Base-by-base conservation (phyloP, 2,329 filamentous ascomycete genomes). In the Phoma sp. region DNA sequence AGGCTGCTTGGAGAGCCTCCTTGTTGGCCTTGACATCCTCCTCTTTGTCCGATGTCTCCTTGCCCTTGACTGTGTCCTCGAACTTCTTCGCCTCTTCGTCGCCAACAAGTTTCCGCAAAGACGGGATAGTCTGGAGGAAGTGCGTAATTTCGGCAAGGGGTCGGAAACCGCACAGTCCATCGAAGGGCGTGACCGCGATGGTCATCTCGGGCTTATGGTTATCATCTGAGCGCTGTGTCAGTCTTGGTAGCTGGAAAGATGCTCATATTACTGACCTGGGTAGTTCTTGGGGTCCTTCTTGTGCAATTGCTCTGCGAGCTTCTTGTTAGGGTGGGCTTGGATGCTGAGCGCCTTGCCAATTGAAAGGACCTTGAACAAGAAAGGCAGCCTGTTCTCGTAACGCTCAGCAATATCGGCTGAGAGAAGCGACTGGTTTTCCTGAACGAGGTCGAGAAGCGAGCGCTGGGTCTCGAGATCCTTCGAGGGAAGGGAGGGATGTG, bases 191-290 rank as follows among this genome's bases (percentile, higher is more conserved):
- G 68, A 99, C 89, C 58, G 95, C 95, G 75, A 99, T 96, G 59
- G 95, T 93, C 95, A 99, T 99, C 78, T 99, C 95, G 30, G 95
- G 95, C 79, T 99, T 99, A 82, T 99, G 95, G 79, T 99, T 99
- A 80, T 98, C 93, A 81, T 99, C 62, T 64, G n/a, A 22, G n/a
- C 23, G n/a, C 22, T 6, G 9, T 6, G 36, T 70, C 18, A 68
- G 65, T 22, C 29, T n/a, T 2, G 5, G 30, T 35, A 11, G 9
- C 11, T 2, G 4, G 8, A 2, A 5, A 10, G 6, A 7, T n/a
- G 13, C 14, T 22, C 24, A 38, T 27, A 3, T 36, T 14, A 59
- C 73, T 57, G 57, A 82, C 81, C 81, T 53, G 93, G 95, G 73
- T 99, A 99, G 80, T 99, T 96, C 78, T 91, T 91, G 43, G 92